Evolutionary conservation across 441 rosid genomes (phyloP).

Genomic region (Populus hybrid): DNA sequence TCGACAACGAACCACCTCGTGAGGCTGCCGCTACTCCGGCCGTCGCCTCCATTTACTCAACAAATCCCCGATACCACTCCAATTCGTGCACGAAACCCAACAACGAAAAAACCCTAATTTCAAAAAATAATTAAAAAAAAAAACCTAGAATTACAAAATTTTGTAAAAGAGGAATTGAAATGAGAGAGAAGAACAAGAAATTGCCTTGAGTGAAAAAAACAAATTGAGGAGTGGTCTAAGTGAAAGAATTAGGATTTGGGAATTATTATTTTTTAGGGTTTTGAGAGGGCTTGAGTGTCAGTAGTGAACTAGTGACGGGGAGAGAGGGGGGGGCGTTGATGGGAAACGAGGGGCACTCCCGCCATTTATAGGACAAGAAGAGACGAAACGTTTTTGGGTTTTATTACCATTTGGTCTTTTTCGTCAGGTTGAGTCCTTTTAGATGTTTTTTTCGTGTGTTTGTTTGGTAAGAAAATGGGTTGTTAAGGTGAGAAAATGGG

Average conservation of each 20-base stretch:
- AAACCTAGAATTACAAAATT: slow-evolving; percentile 20
- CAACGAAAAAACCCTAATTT: slow-evolving; percentile 28
- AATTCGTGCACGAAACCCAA: slow-evolving; percentile 14
- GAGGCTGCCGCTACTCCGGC: slow-evolving; percentile 53
- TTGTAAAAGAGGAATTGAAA: neutral
- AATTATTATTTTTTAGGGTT: neutral
- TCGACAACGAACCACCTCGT: slow-evolving; percentile 60
- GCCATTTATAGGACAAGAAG: neutral
- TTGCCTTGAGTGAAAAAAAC: slow-evolving; percentile 5
- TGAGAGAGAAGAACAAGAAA: neutral
- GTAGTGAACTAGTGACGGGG: neutral
- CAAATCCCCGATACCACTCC: slow-evolving; percentile 21
- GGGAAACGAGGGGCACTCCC: neutral
- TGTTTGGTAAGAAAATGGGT: neutral
- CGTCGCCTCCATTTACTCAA: slow-evolving; percentile 67
- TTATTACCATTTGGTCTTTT: neutral
- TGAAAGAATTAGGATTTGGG: neutral
- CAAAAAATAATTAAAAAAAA: slow-evolving; percentile 6
- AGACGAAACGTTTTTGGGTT: neutral
- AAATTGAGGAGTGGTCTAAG: too few species aligned
- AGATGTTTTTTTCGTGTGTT: neutral
- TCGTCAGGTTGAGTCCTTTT: neutral
- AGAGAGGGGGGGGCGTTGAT: neutral
- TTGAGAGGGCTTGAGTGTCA: neutral
- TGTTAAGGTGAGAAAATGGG: too few species aligned